Evolutionary conservation across 2,329 filamentous ascomycete species (phyloP).

Genomic region (Pseudogymnoascus sp.): DNA sequence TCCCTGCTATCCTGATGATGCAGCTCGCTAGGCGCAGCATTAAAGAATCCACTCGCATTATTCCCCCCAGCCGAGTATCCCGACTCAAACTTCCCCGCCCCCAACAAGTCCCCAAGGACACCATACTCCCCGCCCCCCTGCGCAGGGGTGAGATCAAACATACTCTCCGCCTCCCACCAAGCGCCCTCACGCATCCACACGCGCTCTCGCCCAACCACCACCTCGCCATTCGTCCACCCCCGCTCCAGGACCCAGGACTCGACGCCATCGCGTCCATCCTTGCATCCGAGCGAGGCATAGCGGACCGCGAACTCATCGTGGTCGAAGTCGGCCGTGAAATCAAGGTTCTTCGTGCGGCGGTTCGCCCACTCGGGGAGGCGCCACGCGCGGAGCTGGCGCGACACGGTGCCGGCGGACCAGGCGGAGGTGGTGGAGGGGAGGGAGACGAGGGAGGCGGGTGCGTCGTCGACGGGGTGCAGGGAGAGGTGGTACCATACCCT

Average conservation of each 20-base stretch:
- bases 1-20: constrained; percentile 63
- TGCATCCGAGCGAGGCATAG: constrained; percentile 76
- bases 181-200: constrained; percentile 91
- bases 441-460: constrained; percentile 65
- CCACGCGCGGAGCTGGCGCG: constrained; percentile 87
- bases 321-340: constrained; percentile 96
- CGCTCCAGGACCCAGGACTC: constrained; percentile 91
- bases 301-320: constrained; percentile 82
- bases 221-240: constrained; percentile 97
- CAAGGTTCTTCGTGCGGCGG: constrained; percentile 77
- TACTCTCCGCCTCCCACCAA: constrained; percentile 97
- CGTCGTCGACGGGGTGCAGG: constrained; percentile 83
- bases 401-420: constrained; percentile 91
- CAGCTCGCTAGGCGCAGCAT: constrained; percentile 48
- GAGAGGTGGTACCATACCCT: constrained; percentile 92
- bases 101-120: constrained; percentile 43
- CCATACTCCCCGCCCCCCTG: constrained; percentile 20
- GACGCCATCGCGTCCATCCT: constrained; percentile 83
- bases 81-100: constrained; percentile 56
- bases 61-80: constrained; percentile 52
- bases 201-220: constrained; percentile 80
- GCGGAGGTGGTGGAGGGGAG: constrained; percentile 65
- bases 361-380: constrained; percentile 95
- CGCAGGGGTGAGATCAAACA: constrained; percentile 72
- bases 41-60: constrained; percentile 61